Percentiles rank a stretch among this genome's conserved stretches.
These are phyloP conservation scores for Ascoidea rubescens DNA, from an alignment of 805 yeast genomes.

Conservation along the genomic window DNA sequence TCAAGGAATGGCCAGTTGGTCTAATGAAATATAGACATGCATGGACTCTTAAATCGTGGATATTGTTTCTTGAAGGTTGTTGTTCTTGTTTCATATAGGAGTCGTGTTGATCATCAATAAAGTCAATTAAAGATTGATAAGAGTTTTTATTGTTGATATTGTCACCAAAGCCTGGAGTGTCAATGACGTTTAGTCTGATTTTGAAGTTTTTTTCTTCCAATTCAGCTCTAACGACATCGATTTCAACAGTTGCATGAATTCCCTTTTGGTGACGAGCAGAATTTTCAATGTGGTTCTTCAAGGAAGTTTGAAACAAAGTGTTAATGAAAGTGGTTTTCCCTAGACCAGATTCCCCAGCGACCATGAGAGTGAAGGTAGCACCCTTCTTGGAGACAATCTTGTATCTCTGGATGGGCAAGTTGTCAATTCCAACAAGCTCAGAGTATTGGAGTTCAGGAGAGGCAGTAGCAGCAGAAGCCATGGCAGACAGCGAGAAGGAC, in stretches of 20 bases:
- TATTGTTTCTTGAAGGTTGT: constrained; percentile 60
- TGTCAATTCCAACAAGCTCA: constrained; percentile 53
- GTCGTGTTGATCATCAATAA: constrained; percentile 85
- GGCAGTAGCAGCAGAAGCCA: constrained; percentile 1
- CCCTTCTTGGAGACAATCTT: constrained; percentile 66
- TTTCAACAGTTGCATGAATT: constrained; percentile 57
- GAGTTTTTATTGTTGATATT: constrained; percentile 74
- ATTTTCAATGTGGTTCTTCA: constrained; percentile 38
- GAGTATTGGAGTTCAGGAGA: not conserved
- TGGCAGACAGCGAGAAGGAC: not conserved
- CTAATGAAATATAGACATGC: constrained; percentile 87
- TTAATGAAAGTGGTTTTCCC: constrained; percentile 89
- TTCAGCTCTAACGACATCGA: constrained; percentile 66
- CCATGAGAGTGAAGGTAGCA: constrained; percentile 66
- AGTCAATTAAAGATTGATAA: constrained; percentile 80
- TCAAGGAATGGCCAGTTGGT: constrained; percentile 91
- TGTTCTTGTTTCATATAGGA: constrained; percentile 85
- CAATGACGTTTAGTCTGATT: constrained; percentile 67
- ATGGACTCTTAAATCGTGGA: constrained; percentile 78
- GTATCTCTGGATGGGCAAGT: constrained; percentile 65
- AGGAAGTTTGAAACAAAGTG: constrained; percentile 64
- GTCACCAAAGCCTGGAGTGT: constrained; percentile 92
- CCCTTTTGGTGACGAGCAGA: constrained; percentile 34
- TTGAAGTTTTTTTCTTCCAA: constrained; percentile 75
- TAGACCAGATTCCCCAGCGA: constrained; percentile 83